Evolutionary conservation across 2,329 filamentous ascomycete genomes (phyloP), one percentile per base, ranked within the genome.

Genomic region (Cladosporium oxysporum): DNA sequence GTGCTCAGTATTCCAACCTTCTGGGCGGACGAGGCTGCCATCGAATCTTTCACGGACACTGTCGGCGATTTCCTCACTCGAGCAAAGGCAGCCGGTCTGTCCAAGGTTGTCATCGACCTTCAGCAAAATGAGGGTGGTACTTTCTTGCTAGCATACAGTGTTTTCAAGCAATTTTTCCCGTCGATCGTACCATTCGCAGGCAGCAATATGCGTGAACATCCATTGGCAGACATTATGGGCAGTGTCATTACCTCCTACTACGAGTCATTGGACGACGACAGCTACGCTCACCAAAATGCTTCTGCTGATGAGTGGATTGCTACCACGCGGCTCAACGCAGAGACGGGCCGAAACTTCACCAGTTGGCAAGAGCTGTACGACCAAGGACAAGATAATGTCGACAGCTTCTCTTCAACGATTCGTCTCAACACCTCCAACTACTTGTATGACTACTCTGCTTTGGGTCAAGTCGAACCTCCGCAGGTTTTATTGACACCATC

Each of bases 1-100:
- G 76, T 82, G 0, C 70, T 82, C 11, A 80, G 78, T 58, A 77
- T 81, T 41, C 79, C 79, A 1, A 77, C 68, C 60, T 81, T 81
- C 57, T 67, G 75, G 7, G 71, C 74, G 58, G 70, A 66, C 41
- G 71, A 66, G 1, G 70, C 71, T 5, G 73, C 69, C 4, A 70
- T 76, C 31, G 62, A 69, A n/a, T 73, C 71, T 5, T 79, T 79
- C 64, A 71, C 70, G 12, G 47, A 66, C 16, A 69, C 77, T 2
- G 72, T 81, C 21, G 31, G 66, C 2, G 58, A 75, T 4, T 80
- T 77, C 67, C 60, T 69, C 57, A 26, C 66, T 62, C 57, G 66
- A 50, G 41, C 53, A 6, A 55, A 47, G 10, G 23, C 31, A 14
- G 47, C 11, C 3, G 59, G 62, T 44, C 58, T 58, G 29, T 67